phyloP scores from a whole-genome alignment of 225 moss, liverwort and hornwort genomes.

The Marchantia polymorpha region DNA sequence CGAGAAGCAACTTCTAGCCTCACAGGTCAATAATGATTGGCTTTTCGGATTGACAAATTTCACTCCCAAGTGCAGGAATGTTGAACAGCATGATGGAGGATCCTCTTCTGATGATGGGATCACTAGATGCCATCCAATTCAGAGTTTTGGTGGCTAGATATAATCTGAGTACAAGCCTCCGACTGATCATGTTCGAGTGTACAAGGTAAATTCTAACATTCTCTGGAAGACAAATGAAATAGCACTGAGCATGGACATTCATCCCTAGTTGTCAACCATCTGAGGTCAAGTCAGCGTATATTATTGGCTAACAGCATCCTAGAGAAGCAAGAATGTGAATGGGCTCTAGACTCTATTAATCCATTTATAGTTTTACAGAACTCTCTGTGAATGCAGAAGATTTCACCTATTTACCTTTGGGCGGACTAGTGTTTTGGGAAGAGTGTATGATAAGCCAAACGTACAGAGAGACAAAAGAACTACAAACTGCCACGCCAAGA shows the following conservation, averaged over 20 bases:
- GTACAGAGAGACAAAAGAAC: conserved; percentile 55
- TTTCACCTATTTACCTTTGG: conserved; percentile 43
- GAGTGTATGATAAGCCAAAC: conserved; percentile 58
- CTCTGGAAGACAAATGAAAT: background rate
- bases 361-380: background rate
- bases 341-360: background rate
- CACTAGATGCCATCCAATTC: background rate
- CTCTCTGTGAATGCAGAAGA: background rate
- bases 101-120: background rate
- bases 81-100: background rate
- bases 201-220: background rate
- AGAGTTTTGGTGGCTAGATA: background rate
- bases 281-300: background rate
- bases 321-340: background rate
- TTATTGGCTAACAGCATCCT: background rate
- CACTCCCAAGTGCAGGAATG: background rate
- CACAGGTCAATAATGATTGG: background rate
- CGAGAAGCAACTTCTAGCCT: background rate
- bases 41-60: background rate
- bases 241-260: background rate
- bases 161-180: background rate
- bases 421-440: conserved; percentile 50
- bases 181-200: background rate
- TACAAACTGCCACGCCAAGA: conserved; percentile 68
- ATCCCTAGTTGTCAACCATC: background rate